Evolutionary conservation across 768 basidiomycete species (phyloP).

Genomic region (Pholiota molesta): DNA sequence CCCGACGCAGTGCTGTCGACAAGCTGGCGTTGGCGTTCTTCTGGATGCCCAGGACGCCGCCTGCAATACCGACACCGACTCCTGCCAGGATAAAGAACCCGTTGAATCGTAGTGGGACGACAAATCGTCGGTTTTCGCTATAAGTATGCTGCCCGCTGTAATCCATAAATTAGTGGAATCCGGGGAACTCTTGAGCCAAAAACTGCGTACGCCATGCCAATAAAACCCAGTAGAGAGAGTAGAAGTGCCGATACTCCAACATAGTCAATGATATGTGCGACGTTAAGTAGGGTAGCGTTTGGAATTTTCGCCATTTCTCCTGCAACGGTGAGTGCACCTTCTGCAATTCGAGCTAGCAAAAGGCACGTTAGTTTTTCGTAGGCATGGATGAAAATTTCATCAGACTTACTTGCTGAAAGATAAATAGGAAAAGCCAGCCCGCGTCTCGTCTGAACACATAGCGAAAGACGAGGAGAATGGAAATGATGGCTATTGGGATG

Average conservation of each 20-base stretch:
- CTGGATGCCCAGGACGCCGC: constrained; percentile 47
- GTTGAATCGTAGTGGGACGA: constrained; percentile 37
- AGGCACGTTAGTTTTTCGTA: not conserved
- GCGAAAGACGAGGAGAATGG: constrained; percentile 46
- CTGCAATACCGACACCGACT: constrained; percentile 46
- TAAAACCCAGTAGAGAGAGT: constrained; percentile 47
- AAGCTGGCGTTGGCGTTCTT: constrained; percentile 32
- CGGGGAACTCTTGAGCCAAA: not conserved
- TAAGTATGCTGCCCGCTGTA: constrained; percentile 53
- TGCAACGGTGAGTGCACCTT: constrained; percentile 59
- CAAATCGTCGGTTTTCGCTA: constrained; percentile 49
- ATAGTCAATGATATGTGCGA: constrained; percentile 54
- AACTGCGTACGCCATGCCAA: constrained; percentile 50
- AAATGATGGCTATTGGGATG: constrained; percentile 52
- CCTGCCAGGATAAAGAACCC: constrained; percentile 41
- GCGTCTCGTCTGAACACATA: constrained; percentile 62
- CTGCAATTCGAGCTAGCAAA: constrained; percentile 56
- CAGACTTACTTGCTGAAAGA: constrained; percentile 59
- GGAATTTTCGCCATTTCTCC: constrained; percentile 44
- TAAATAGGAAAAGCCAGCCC: constrained; percentile 69
- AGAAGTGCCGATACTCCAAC: constrained; percentile 43
- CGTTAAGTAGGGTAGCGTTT: constrained; percentile 49
- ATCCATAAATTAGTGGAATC: constrained; percentile 16
- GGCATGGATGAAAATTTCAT: not conserved
- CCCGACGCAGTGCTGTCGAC: constrained; percentile 45